Evolutionary conservation across 257 asterid species (phyloP).

Genomic region (Gentiana dahurica): DNA sequence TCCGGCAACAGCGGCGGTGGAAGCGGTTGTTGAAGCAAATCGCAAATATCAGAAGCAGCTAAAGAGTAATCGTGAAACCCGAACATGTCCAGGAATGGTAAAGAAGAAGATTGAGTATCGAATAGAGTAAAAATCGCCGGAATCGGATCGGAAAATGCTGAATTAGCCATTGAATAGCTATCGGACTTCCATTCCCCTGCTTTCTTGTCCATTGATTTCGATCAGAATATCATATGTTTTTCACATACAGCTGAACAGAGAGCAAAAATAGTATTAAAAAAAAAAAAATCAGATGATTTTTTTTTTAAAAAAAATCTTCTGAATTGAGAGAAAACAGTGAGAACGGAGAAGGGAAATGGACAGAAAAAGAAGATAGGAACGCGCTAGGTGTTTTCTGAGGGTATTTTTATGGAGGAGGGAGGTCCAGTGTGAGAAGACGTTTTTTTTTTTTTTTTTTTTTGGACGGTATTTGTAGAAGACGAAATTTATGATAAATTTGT

Average conservation of each 20-base stretch:
- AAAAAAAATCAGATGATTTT: not conserved
- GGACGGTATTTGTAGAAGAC: too few species aligned
- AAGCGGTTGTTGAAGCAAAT: slow-evolving; percentile 3
- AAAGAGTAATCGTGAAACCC: slow-evolving; percentile 13
- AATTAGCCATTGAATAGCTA: slow-evolving; percentile 6
- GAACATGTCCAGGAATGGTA: slow-evolving; percentile 18
- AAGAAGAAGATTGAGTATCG: slow-evolving; percentile 13
- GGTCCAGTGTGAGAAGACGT: too few species aligned
- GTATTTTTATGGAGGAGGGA: too few species aligned
- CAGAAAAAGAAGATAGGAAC: too few species aligned
- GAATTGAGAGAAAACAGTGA: too few species aligned
- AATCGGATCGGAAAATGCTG: slow-evolving; percentile 29
- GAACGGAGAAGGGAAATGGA: too few species aligned
- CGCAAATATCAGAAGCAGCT: slow-evolving; percentile 8
- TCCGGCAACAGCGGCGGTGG: slow-evolving; percentile 5
- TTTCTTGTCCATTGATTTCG: slow-evolving; percentile 20
- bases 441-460: too few species aligned
- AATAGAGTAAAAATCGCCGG: slow-evolving; percentile 14
- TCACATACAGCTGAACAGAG: slow-evolving; percentile 1
- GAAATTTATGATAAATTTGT: too few species aligned
- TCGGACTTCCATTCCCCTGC: slow-evolving; percentile 4
- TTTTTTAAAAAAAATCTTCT: too few species aligned
- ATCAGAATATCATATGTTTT: slow-evolving; percentile 16
- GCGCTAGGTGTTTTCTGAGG: too few species aligned
- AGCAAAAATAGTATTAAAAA: too few species aligned